phyloP scores from a whole-genome alignment of 495 filamentous ascomycete species.

The Hyaloscypha variabilis region DNA sequence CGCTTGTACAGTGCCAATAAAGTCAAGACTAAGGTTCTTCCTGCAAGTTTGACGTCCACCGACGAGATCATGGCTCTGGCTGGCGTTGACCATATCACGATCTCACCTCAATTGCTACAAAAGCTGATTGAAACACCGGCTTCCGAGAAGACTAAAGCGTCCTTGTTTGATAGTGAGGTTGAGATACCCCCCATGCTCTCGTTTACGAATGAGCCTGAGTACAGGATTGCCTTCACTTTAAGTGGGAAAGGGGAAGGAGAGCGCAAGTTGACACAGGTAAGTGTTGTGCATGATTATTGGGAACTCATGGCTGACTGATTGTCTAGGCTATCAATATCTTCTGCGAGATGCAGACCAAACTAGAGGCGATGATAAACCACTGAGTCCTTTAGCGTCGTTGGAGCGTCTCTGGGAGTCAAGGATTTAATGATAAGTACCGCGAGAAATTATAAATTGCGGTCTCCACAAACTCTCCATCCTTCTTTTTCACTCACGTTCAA shows the following conservation, averaged over 20 bases:
- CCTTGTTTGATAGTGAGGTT: slow-evolving; percentile 35
- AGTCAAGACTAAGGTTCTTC: slow-evolving; percentile 53
- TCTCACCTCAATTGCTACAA: slow-evolving; percentile 53
- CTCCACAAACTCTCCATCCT: background rate
- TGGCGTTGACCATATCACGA: slow-evolving; percentile 59
- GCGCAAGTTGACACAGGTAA: slow-evolving; percentile 49
- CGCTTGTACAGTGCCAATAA: slow-evolving; percentile 48
- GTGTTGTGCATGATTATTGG: slow-evolving; percentile 8
- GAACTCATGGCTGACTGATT: slow-evolving; percentile 14
- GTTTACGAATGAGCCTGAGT: slow-evolving; percentile 48
- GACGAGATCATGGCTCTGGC: slow-evolving; percentile 61
- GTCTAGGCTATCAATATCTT: slow-evolving; percentile 60
- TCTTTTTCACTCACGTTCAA: background rate
- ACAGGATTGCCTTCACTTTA: slow-evolving; percentile 52
- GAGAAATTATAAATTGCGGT: too few species aligned
- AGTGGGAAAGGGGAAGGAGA: slow-evolving; percentile 51
- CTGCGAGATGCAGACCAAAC: slow-evolving; percentile 57
- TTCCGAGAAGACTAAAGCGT: background rate
- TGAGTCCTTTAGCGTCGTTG: too few species aligned
- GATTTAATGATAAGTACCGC: too few species aligned
- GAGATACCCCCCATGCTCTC: slow-evolving; percentile 26
- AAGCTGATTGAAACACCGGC: slow-evolving; percentile 46
- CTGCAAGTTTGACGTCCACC: slow-evolving; percentile 56
- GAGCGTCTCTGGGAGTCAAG: too few species aligned
- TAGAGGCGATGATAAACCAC: slow-evolving; percentile 46